Evolutionary conservation across 768 basidiomycete species (phyloP).

Genomic region (Chalciporus chontae): DNA sequence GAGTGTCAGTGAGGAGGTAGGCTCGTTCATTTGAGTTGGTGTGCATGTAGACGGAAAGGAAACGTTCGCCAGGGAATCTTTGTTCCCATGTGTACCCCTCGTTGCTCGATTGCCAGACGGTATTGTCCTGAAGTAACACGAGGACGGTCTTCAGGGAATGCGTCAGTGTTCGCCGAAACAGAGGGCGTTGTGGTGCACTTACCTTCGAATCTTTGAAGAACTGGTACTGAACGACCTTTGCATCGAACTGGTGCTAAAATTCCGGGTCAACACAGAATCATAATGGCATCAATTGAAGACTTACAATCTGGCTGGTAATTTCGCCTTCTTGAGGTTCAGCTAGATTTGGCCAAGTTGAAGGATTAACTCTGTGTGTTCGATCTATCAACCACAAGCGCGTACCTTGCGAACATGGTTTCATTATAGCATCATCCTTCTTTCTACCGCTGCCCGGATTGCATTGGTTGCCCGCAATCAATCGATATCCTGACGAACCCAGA

Average conservation of each 20-base stretch:
- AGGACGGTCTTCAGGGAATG: slow-evolving; percentile 62
- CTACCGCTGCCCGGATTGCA: slow-evolving; percentile 60
- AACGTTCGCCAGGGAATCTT: slow-evolving; percentile 53
- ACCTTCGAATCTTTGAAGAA: slow-evolving; percentile 85
- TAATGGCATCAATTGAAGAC: slow-evolving; percentile 17
- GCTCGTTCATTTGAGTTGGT: slow-evolving; percentile 74
- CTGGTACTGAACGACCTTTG: slow-evolving; percentile 64
- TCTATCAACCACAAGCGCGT: background rate
- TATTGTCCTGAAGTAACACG: slow-evolving; percentile 69
- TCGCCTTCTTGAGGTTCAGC: slow-evolving; percentile 81
- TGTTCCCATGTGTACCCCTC: slow-evolving; percentile 92
- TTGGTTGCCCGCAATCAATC: slow-evolving; percentile 89
- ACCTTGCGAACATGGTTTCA: slow-evolving; percentile 82
- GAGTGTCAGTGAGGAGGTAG: slow-evolving; percentile 76
- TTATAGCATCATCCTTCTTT: slow-evolving; percentile 62
- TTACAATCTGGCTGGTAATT: slow-evolving; percentile 69
- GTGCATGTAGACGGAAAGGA: slow-evolving; percentile 89
- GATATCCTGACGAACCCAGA: slow-evolving; percentile 86
- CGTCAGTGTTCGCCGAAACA: background rate
- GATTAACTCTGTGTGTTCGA: background rate
- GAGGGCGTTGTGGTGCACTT: slow-evolving; percentile 11
- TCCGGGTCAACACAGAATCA: slow-evolving; percentile 5
- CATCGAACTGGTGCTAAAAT: slow-evolving; percentile 61
- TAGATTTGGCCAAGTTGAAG: slow-evolving; percentile 20
- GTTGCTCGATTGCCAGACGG: slow-evolving; percentile 92